Evolutionary conservation across 768 basidiomycete species (phyloP), one percentile per base, ranked within the genome.

Genomic region (Leccinum variicolor): DNA sequence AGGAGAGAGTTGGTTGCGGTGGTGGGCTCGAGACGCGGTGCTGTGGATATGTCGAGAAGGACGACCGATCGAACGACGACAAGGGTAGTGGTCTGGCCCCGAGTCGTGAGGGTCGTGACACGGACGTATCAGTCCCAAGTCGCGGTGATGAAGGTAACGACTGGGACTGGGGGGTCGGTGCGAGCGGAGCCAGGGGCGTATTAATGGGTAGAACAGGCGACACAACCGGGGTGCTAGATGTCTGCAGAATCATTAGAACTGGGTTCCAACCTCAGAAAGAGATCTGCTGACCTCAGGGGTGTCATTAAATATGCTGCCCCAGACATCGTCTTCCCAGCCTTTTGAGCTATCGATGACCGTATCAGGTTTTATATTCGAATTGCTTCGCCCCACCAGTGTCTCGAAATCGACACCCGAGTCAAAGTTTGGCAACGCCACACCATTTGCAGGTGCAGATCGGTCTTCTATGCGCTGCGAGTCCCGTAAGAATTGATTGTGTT

Each of bases 401-500:
- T 89, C 94, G 64, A 99, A 99, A 67, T 97, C 87, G 17, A 93
- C 78, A 19, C 80, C 79, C 0, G 80, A 79, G n/a, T 75, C 73
- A 41, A 79, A 68, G 55, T 68, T 62, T 23, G 70, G 62, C 23
- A 69, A 63, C 56, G 73, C 64, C 15, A 69, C 69, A 2, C 81
- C 82, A 64, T 81, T 77, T 17, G 70, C 60, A 3, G 79, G 74
- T 2, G 80, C 76, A 43, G 85, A 89, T 26, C 80, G 85, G 67
- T 94, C 91, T 67, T 97, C 94, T 21, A 95, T 77, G 29, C 95
- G 82, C 62, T 94, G 93, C 2, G 94, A 90, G 69, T 98, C 97
- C 39, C 92, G 86, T 9, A 99, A 78, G 71, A 94, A 96, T 65
- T 94, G 90, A 57, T 87, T 79, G 62, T 98, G 97, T 70, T 98